These are phyloP conservation scores for Xylariaceae sp. DNA, from an alignment of 2,329 filamentous ascomycete species.

Conservation along the genomic window DNA sequence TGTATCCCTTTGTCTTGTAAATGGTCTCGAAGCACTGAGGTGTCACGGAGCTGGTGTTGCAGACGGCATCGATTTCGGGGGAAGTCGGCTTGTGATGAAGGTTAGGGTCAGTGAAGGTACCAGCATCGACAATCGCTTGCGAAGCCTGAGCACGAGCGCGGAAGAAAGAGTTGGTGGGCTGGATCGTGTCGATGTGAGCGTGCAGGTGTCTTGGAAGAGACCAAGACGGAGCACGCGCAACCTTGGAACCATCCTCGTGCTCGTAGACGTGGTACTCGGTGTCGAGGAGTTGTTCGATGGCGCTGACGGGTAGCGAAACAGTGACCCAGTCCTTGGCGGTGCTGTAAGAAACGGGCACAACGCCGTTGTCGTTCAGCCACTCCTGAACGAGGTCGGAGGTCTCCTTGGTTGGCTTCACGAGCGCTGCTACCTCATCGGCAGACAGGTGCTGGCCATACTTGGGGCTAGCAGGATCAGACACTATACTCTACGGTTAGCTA, in stretches of 20 bases:
- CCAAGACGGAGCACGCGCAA: conserved; percentile 51
- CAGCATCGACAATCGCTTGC: conserved; percentile 30
- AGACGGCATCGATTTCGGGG: conserved; percentile 30
- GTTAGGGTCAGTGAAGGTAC: conserved; percentile 27
- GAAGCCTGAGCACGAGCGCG: conserved; percentile 32
- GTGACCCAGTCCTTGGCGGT: conserved; percentile 54
- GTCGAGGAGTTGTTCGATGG: conserved; percentile 48
- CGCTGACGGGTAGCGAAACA: conserved; percentile 45
- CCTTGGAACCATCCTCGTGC: conserved; percentile 47
- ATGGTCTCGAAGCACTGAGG: conserved; percentile 49
- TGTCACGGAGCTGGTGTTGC: conserved; percentile 48
- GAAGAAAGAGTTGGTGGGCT: conserved; percentile 58
- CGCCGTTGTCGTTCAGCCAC: conserved; percentile 51
- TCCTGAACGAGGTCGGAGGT: conserved; percentile 48
- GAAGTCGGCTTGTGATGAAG: conserved; percentile 29
- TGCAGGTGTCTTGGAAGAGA: conserved; percentile 54
- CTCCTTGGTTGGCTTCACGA: conserved; percentile 49
- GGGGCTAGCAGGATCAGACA: conserved; percentile 47
- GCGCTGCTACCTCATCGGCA: conserved; percentile 45
- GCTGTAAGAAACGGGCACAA: conserved; percentile 42
- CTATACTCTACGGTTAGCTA: conserved; percentile 25
- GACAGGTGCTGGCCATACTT: conserved; percentile 53
- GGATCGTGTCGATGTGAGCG: conserved; percentile 53
- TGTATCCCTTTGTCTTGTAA: conserved; percentile 51
- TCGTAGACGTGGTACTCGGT: conserved; percentile 49